Base-by-base conservation (phyloP, 345 rosid species). In the Salix viminalis region DNA sequence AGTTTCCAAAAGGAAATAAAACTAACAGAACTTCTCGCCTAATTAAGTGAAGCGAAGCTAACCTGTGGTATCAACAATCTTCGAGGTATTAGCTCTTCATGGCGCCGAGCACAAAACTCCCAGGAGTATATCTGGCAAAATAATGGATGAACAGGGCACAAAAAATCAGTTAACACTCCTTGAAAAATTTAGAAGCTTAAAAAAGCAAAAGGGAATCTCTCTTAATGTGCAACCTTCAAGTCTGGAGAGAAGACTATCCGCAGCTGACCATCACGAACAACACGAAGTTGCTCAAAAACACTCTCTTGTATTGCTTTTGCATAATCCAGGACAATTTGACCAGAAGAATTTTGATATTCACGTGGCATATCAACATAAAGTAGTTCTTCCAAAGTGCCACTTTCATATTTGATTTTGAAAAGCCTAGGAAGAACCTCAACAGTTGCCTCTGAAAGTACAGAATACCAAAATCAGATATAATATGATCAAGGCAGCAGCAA, bases 221-320 rank as follows among this genome's bases (percentile, higher is more conserved):
- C 18, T 56, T 42, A 52, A 44, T 19, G 61, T 37, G 13, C 48
- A 42, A 96, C 98, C 98, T 96, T 96, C 72, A 96, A 89, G 70
- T 94, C 97, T 68, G 97, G 92, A 65, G 99, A 91, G 85, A 96
- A 93, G 82, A 96, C 94, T 70, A 96, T 89, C 71, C 97, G 93
- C 58, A 96, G 91, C 75, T 91, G 99, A 77, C 99, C 98, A 84
- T 93, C 98, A 84, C 99, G 99, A 65, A 94, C 99, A 78, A 96
- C 98, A 56, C 99, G 97, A 52, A 96, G 98, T 82, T 93, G 97
- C 86, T 96, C 97, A 86, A 93, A 96, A 68, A 96, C 99, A 85
- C 99, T 96, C 86, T 96, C 99, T 79, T 96, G 99, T 72, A 92
- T 93, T 39, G 99, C 98, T 90, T 96, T 96, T 73, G 99, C 99